Evolutionary conservation across 345 rosid genomes (phyloP), one percentile per base, ranked within the genome.

Genomic region (Rhodamnia rubescens): DNA sequence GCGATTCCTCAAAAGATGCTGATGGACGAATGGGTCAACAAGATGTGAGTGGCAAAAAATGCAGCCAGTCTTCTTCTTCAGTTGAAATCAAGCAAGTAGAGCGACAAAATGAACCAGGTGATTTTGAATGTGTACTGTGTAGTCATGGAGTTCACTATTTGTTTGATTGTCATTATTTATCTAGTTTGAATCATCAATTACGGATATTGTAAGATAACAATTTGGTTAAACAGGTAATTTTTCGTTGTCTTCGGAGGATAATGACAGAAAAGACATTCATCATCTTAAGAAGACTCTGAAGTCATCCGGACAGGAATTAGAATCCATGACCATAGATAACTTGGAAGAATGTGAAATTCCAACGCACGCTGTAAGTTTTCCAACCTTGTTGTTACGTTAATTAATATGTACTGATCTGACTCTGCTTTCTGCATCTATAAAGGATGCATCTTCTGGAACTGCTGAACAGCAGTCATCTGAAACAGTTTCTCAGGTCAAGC

Each of bases 1-100:
- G 56, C 85, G 83, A 61, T 85, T 85, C 90, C 82, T 88, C 85
- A 26, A 84, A 85, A 86, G 88, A 74, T 81, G 55, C 87, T 42
- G 36, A 58, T 51, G 74, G 54, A 88, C 86, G 53, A 75, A 87
- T 87, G 56, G 57, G 82, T 42, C 85, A 56, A 50, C 87, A 56
- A 82, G 53, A 54, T 29, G 54, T 69, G 32, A 85, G 44, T 36
- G 61, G 74, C 57, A 85, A 83, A 55, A 64, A 44, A 54, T 83
- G 50, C 85, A 83, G 81, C 53, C 81, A 85, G 36, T 81, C 92
- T n/a, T 61, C 84, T 56, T n/a, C 10, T 49, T 5, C 54, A 29
- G 85, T 40, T 53, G 92, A 90, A 56, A 82, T 91, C 8, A 42
- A 20, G 8, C 85, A 88, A 88, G 85, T 44, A 40, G 55, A 21